phyloP scores from a whole-genome alignment of 2,329 filamentous ascomycete genomes.

The Aspergillus sp. region DNA sequence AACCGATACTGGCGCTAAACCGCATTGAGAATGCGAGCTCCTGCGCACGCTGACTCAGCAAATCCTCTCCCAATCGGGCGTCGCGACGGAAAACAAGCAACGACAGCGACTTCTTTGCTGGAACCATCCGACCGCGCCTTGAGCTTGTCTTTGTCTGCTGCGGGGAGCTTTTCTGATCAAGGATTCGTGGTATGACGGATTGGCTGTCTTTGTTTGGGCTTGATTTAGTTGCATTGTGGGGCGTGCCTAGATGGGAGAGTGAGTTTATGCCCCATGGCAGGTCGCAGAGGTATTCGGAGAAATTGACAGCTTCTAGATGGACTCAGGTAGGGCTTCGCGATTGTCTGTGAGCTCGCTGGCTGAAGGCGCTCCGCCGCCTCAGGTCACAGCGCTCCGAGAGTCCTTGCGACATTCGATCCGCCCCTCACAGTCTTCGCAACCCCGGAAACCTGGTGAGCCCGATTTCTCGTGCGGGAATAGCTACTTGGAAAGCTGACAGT shows the following conservation, averaged over 20 bases:
- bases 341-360: conserved; percentile 54
- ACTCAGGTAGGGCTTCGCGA: conserved; percentile 39
- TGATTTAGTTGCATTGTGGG: not conserved
- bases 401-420: conserved; percentile 31
- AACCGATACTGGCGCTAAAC: conserved; percentile 30
- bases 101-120: not conserved
- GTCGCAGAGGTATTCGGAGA: not conserved
- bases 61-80: conserved; percentile 7
- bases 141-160: not conserved
- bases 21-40: conserved; percentile 14
- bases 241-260: not conserved
- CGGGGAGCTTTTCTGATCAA: not conserved
- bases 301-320: conserved; percentile 22
- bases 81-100: conserved; percentile 12
- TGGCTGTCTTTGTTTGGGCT: not conserved
- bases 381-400: conserved; percentile 25
- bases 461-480: not conserved
- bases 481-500: not conserved
- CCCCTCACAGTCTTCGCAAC: conserved; percentile 26
- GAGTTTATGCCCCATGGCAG: not conserved
- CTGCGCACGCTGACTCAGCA: conserved; percentile 17
- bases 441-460: conserved; percentile 30
- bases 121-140: not conserved
- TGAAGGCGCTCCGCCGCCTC: conserved; percentile 41
- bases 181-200: conserved; percentile 4